Percentiles rank a stretch among this genome's conserved stretches.
Conservation (phyloP, 129 eudicot species). For the Gnaphalium uliginosum region DNA sequence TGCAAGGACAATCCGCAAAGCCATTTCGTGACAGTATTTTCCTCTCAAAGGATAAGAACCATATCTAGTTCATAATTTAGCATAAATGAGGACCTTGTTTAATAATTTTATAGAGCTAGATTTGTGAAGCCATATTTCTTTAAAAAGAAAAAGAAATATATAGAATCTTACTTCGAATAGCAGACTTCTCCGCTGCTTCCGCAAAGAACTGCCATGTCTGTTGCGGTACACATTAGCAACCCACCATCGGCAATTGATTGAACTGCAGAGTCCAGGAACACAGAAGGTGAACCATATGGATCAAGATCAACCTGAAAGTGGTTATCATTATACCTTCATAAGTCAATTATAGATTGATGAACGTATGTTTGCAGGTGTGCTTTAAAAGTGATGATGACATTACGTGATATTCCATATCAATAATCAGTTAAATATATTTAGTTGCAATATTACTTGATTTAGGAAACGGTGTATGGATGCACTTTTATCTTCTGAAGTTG, state of each 20-base stretch:
- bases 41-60: slow-evolving; percentile 96
- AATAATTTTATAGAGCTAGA: background rate
- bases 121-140: background rate
- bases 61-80: slow-evolving; percentile 53
- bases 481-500: background rate
- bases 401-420: background rate
- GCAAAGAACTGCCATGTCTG: slow-evolving; percentile 99
- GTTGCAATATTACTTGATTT: background rate
- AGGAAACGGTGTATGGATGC: background rate
- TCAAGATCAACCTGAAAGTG: slow-evolving; percentile 89
- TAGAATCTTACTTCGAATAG: slow-evolving; percentile 75
- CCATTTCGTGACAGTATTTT: slow-evolving; percentile 96
- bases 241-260: slow-evolving; percentile 96
- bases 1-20: slow-evolving; percentile 94
- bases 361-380: background rate
- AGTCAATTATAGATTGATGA: background rate
- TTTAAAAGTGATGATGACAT: background rate
- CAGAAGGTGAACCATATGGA: slow-evolving; percentile 95
- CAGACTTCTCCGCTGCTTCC: slow-evolving; percentile 97
- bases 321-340: background rate
- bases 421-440: background rate
- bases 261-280: slow-evolving; percentile 92
- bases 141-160: background rate
- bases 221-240: slow-evolving; percentile 92
- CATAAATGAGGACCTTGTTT: slow-evolving; percentile 7